Base-by-base conservation (phyloP, 441 rosid genomes). In the Bruguiera hainesii region DNA sequence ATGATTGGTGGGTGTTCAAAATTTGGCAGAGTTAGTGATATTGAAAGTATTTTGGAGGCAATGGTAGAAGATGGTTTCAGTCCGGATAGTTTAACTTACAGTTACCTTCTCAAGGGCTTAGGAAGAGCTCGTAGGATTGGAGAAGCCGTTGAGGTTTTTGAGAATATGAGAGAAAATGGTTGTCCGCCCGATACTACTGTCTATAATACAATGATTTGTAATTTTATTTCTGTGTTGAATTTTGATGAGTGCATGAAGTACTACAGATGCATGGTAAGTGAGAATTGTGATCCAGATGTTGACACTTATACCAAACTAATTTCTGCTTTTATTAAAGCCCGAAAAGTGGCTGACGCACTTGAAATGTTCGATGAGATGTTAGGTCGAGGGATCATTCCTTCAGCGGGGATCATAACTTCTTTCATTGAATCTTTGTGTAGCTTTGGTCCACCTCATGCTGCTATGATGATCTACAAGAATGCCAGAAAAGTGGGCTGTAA, bases 401-500 rank as follows among this genome's bases (percentile, higher is more conserved):
- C 84, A 55, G 82, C 89, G 26, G 93, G 96, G 69, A 78, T 69
- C 6, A 31, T 89, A 42, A 91, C 96, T 66, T 77, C 87, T 42
- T 87, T 87, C 60, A 78, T 94, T 37, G 75, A 85, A 71, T 90
- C 87, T 29, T 77, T 94, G 26, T 91, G 98, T 64, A 67, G 88
- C 76, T 88, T 81, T 65, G 98, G 98, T 75, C 97, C 98, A 31
- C 98, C 98, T 37, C 79, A 91, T 65, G 96, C 96, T 72, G 97
- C 98, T 5, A 74, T 89, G 87, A 75, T 72, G 76, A 77, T 94
- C 35, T 91, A 89, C 79, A 80, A 82, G 77, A 91, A 83, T 72
- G 86, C 91, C 49, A 84, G 85, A 73, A 89, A 84, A 72, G 85
- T 71, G 2, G 96, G 97, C 23, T 89, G 96, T 74, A 75, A 42